Base-by-base conservation (phyloP, 2,329 filamentous ascomycete species). In the Passalora sequoiae region DNA sequence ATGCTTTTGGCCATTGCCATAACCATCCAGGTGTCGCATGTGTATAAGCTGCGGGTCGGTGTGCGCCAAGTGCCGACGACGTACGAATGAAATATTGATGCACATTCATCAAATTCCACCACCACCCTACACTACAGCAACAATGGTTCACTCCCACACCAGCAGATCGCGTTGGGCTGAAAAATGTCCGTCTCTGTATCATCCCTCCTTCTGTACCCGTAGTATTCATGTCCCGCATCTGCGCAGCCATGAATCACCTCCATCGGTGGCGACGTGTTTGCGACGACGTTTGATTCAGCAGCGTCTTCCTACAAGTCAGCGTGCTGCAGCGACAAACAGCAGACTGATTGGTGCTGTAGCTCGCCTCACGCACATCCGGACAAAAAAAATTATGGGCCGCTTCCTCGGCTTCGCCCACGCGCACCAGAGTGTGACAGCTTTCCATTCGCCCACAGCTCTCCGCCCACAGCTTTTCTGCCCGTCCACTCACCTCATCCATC, bases 261-360 rank as follows among this genome's bases (percentile, higher is more conserved):
- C 16, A 6, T 19, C 4, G 29, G 15, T 19, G 20, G 19, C 30
- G 32, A 25, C 20, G 13, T 38, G 20, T 43, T 16, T 28, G 16
- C 15, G 40, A 24, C 41, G 41, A 22, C 17, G 29, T 40, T 31
- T 38, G 42, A 39, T 27, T 39, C 42, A 43, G 25, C 21, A 30
- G 28, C 28, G 20, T 30, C 27, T 28, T 40, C 12, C 24, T 12
- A 21, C 27, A 29, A 44, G 29, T 35, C 33, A 44, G 41, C 41
- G 33, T 38, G 41, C 16, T 38, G 35, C 33, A 38, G 33, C 35
- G 28, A 32, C 41, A 24, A 31, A 19, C 41, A 38, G 33, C 25
- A 19, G 28, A 22, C 20, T 33, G 38, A 32, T 31, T 32, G 15
- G 28, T 15, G 24, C 20, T 15, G 21, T 30, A 27, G 38, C 27